These are phyloP conservation scores for Gliomastix tumulicola DNA, from an alignment of 2,329 filamentous ascomycete species.

Conservation along the genomic window DNA sequence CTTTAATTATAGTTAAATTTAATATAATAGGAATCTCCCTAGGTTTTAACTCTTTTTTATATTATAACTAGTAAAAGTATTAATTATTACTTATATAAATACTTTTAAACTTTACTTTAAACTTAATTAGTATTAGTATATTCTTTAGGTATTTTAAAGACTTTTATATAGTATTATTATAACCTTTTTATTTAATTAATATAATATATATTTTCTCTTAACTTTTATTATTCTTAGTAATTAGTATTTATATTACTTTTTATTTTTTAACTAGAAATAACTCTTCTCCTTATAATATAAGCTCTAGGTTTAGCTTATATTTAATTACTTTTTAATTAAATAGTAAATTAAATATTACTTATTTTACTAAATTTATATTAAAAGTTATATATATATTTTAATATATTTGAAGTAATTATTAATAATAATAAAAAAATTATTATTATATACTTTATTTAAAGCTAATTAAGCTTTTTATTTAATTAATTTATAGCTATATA, in stretches of 20 bases:
- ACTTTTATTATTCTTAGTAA: neutral
- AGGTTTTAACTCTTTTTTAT: neutral
- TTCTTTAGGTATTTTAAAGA: too few relatives aligned
- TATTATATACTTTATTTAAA: neutral
- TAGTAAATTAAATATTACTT: neutral
- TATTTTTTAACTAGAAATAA: too few relatives aligned
- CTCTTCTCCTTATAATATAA: neutral
- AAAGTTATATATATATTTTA: neutral
- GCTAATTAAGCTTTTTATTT: neutral
- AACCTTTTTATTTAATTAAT: neutral
- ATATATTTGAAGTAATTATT: neutral
- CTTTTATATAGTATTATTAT: neutral
- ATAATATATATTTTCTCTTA: constrained; percentile 1
- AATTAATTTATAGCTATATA: neutral
- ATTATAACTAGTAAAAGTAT: neutral
- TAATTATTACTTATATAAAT: neutral
- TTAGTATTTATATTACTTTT: too few relatives aligned
- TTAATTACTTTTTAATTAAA: neutral
- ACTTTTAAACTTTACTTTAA: neutral
- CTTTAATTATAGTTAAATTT: neutral
- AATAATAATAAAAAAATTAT: too few relatives aligned
- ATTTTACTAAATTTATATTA: neutral
- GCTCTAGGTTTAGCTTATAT: neutral
- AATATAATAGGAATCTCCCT: neutral
- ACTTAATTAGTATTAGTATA: constrained; percentile 1